Evolutionary conservation across 106 monocot species (phyloP).

Genomic region (Allium sativum): DNA sequence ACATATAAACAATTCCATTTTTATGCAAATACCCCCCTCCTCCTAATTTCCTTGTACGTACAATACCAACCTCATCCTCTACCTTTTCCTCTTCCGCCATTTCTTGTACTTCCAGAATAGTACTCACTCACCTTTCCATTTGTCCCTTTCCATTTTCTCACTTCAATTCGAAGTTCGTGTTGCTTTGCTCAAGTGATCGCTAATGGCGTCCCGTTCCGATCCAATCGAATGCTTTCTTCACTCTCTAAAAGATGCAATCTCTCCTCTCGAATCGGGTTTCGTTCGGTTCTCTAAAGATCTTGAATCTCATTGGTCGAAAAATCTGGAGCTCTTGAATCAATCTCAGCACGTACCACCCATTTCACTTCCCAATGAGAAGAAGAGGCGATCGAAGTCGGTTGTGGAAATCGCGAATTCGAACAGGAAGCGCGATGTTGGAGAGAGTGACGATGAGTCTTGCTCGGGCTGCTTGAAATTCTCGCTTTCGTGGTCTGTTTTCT

Average conservation of each 20-base stretch:
- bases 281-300: slow-evolving; percentile 23
- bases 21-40: too few relatives aligned
- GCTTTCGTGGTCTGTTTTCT: slow-evolving; percentile 25
- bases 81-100: too few relatives aligned
- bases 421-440: slow-evolving; percentile 7
- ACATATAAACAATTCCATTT: too few relatives aligned
- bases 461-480: slow-evolving; percentile 31
- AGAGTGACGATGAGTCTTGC: slow-evolving; percentile 26
- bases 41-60: too few relatives aligned
- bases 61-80: too few relatives aligned
- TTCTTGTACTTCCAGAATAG: too few relatives aligned
- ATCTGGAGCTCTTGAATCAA: not conserved
- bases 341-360: slow-evolving; percentile 2
- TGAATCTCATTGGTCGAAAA: slow-evolving; percentile 24
- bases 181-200: too few relatives aligned
- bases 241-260: slow-evolving; percentile 18
- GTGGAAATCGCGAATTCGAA: slow-evolving; percentile 17
- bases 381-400: slow-evolving; percentile 11
- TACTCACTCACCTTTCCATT: too few relatives aligned
- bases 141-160: too few relatives aligned
- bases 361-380: slow-evolving; percentile 16
- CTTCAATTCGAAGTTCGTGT: too few relatives aligned
- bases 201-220: slow-evolving; percentile 30
- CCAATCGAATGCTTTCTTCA: slow-evolving; percentile 37
- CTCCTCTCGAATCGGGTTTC: slow-evolving; percentile 31